Evolutionary conservation across 2,329 filamentous ascomycete species (phyloP), one percentile per base, ranked within the genome.

Genomic region (Hymenoscyphus fraxineus): DNA sequence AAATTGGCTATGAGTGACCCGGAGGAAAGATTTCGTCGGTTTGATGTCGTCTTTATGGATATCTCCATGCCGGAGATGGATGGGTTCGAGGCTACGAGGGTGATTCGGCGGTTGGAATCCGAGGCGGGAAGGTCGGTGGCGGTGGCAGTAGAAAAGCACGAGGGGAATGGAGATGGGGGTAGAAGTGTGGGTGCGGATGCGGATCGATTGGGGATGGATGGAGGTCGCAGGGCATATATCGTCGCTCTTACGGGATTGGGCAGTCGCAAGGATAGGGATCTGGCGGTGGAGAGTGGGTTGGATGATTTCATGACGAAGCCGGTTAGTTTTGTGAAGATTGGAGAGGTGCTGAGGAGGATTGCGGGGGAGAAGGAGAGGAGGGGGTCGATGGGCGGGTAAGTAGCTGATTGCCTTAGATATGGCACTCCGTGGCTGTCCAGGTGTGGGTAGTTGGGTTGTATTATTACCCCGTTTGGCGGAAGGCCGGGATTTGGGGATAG

Each of bases 41-140:
- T 77, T 54, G 77, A 78, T 38, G 74, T 81, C 31, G 76, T 83
- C 6, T 76, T 83, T 38, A 83, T 84, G 80, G 83, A 85, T 66
- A 78, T 85, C 6, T 79, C 79, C 61, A 85, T 85, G 83, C 83
- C 83, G 0, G 76, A 83, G 15, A 81, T 85, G 75, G 78, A 85
- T 64, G 81, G 81, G 0, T 69, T 83, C 4, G 77, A 79, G 54
- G 75, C 80, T 0, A 83, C 81, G 13, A 76, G 77, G 3, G 74
- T 74, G 44, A 84, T 85, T 16, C 78, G 83, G 3, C 75, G 77
- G 2, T 76, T 80, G 22, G 82, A 85, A 68, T 72, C 73, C 1
- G 83, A 35, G 1, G 35, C 35, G 85, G 54, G n/a, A 38, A 32
- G 31, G 27, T 22, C 6, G 56, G 32, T 22, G 31, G 39, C 47